Evolutionary conservation across 208 protist genomes (phyloP).

Genomic region (Leptomonas pyrrhocoris): DNA sequence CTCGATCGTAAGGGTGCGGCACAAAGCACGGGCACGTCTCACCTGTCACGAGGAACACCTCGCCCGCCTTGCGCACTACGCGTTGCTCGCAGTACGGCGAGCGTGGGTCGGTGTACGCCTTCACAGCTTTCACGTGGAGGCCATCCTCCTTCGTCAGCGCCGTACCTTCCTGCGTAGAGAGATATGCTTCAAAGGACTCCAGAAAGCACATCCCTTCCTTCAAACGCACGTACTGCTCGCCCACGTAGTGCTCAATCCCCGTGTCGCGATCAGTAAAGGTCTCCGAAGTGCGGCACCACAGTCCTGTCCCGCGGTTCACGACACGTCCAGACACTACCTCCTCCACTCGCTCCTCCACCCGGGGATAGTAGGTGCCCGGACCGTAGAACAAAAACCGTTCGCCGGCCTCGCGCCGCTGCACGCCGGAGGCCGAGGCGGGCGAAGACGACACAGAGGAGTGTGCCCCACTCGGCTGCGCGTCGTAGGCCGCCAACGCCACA

Average conservation of each 20-base stretch:
- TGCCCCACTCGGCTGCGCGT: conserved; percentile 1
- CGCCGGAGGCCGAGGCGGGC: not conserved
- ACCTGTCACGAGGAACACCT: conserved; percentile 87
- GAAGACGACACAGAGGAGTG: not conserved
- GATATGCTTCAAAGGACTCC: conserved; percentile 78
- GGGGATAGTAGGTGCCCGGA: conserved; percentile 78
- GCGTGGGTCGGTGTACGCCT: conserved; percentile 88
- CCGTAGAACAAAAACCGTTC: conserved; percentile 63
- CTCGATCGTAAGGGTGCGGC: conserved; percentile 93
- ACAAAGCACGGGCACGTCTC: conserved; percentile 83
- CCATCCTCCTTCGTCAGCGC: conserved; percentile 79
- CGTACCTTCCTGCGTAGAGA: conserved; percentile 50
- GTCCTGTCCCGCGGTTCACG: conserved; percentile 32
- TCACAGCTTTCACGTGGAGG: conserved; percentile 83
- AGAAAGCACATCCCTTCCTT: conserved; percentile 66
- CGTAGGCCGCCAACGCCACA: conserved; percentile 67
- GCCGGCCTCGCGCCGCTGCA: conserved; percentile 38
- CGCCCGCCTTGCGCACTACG: conserved; percentile 60
- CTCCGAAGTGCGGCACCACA: conserved; percentile 52
- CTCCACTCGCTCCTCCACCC: conserved; percentile 60
- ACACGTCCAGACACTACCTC: conserved; percentile 38
- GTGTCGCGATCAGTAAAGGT: conserved; percentile 36
- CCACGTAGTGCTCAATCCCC: conserved; percentile 41
- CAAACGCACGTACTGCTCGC: conserved; percentile 76
- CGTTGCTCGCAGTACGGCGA: conserved; percentile 50